Base-by-base conservation (phyloP, 768 basidiomycete genomes). In the Leccinum disarticulatum region DNA sequence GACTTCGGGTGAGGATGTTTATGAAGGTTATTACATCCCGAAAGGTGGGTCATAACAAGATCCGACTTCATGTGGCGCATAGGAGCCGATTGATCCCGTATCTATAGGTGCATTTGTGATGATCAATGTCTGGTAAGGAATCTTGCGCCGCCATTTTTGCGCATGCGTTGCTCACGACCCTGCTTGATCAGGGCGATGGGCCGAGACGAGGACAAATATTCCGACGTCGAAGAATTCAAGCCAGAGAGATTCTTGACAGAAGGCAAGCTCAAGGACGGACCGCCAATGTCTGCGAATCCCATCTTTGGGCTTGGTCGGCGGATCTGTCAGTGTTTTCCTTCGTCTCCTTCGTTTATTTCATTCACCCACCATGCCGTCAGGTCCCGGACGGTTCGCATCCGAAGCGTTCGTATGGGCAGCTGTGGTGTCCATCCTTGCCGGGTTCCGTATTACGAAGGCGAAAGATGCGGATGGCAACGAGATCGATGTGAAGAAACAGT, bases 1-100 rank as follows among this genome's bases (percentile, higher is more conserved):
- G 15, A 66, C 64, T 3, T 61, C 66, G 6, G 53, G 49, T 1
- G 70, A 73, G 8, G 70, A 72, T 25, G 61, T 65, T 19, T 72
- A 69, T 22, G 60, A 72, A 13, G 74, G 69, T 1, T 76, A 77
- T 58, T 70, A 70, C 43, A 80, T 83, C 46, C 81, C 80, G 0
- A 77, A 79, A 60, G 79, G 76, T 57, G 25, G 14, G 54, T 33
- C 8, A 11, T 13, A 2, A n/a, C 10, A 27, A 35, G 59, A 55
- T 61, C 27, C 36, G 27, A 10, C 1, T 19, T 28, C 14, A 27
- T 27, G 10, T 55, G 43, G 11, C 27, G 35, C 19, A 6, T 59
- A 22, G n/a, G 6, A 35, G 11, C 58, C 64, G 19, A 64, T 46
- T 52, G 28, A 54, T 33, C 49, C 19, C 30, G 43, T 13, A 17